Base-by-base conservation (phyloP, 2,329 filamentous ascomycete species). In the Phialemonium atrogriseum region DNA sequence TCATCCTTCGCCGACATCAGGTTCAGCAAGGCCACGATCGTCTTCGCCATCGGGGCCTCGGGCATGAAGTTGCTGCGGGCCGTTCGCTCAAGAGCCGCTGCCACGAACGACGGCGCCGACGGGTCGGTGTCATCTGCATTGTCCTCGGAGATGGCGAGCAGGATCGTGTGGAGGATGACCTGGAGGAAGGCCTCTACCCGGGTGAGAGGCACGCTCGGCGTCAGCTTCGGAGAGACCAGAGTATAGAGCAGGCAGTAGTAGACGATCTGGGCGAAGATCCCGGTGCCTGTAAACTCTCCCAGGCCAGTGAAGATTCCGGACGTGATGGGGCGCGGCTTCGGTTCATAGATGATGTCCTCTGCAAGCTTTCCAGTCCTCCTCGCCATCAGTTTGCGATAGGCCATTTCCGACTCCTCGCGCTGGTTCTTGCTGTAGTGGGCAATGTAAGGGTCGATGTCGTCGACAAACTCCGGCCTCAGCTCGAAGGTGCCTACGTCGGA, bases 361-460 rank as follows among this genome's bases (percentile, higher is more conserved):
- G 73, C 63, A 25, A 79, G 68, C 52, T 88, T 87, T 12, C 88
- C 87, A 1, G 81, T 86, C 58, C 84, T 87, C 60, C 87, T 87
- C 9, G 87, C 84, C 65, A 91, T 78, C 66, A 84, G 82, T 48
- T 82, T 80, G 46, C 82, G 86, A 61, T 91, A 95, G 4, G 87
- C 82, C 44, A 75, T 79, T 56, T 98, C 91, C 0, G 89, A 86
- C 54, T 98, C 91, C 51, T 98, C 91, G 30, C 91, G 77, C 55
- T 96, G 89, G 48, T 98, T 98, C 52, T 94, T 94, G 49, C 80
- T 93, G 56, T 94, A 98, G 51, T 96, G 87, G 6, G 88, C 84
- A 49, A 88, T 91, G 54, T 95, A 98, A 1, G 93, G 91, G 52
- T 98, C 93, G 30, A 98, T 77, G 27, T 93, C 73, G 44, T 89